phyloP scores from a whole-genome alignment of 495 filamentous ascomycete species.

The Penicillium macrosclerotiorum region DNA sequence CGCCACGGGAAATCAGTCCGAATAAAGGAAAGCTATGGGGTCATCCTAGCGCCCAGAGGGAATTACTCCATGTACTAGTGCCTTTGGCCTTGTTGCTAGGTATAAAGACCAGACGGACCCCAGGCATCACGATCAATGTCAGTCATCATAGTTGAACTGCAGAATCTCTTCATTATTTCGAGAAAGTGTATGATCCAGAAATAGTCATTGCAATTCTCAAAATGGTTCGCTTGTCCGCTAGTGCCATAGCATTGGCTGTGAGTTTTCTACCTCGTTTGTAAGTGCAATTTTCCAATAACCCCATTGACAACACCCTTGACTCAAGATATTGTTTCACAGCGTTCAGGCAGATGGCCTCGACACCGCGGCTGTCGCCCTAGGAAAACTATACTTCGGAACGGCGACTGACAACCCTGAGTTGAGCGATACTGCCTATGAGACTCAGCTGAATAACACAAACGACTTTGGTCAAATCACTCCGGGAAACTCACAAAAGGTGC shows the following conservation, averaged over 20 bases:
- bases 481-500: slow-evolving; percentile 56
- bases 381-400: slow-evolving; percentile 58
- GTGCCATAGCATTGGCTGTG: slow-evolving; percentile 24
- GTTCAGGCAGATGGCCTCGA: slow-evolving; percentile 36
- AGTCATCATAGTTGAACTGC: neutral
- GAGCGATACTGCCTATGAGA: slow-evolving; percentile 48
- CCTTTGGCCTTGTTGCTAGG: neutral
- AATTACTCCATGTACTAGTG: neutral
- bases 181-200: neutral
- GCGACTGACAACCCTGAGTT: slow-evolving; percentile 55
- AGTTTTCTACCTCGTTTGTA: slow-evolving; percentile 27
- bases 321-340: no score
- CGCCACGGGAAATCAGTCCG: slow-evolving; percentile 24
- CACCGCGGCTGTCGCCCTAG: slow-evolving; percentile 50
- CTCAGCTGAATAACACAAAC: slow-evolving; percentile 41
- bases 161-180: neutral
- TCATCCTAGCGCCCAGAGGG: slow-evolving; percentile 6
- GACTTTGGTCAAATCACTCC: slow-evolving; percentile 62
- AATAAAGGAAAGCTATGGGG: slow-evolving; percentile 2
- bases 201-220: neutral
- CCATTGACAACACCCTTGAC: no score
- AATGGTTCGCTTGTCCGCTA: slow-evolving; percentile 24
- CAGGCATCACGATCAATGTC: no score
- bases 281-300: neutral
- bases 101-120: slow-evolving; percentile 1